phyloP scores from a whole-genome alignment of 306 rosid genomes.

The Cicer yamashitae region DNA sequence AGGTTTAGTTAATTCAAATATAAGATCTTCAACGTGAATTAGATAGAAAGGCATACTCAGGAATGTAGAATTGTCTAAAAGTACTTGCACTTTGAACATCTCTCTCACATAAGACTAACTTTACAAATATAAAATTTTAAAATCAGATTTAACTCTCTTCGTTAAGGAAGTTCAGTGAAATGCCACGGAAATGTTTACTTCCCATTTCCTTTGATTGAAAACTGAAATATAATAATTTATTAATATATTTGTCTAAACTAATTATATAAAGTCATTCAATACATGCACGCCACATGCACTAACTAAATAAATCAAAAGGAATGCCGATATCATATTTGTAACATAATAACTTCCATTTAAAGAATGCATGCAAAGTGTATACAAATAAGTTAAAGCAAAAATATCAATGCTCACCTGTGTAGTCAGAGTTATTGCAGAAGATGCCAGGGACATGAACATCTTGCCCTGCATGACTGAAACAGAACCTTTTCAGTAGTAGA shows the following conservation, averaged over 20 bases:
- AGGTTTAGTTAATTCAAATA: slow-evolving; percentile 11
- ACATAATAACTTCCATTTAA: slow-evolving; percentile 15
- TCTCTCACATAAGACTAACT: background rate
- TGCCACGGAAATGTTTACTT: slow-evolving; percentile 9
- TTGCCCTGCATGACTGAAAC: slow-evolving; percentile 63
- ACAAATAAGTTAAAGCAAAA: slow-evolving; percentile 31
- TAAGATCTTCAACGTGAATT: slow-evolving; percentile 11
- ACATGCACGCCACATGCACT: slow-evolving; percentile 29
- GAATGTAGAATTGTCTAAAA: background rate
- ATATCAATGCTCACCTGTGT: slow-evolving; percentile 68
- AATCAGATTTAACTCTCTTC: slow-evolving; percentile 31
- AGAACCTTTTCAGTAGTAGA: slow-evolving; percentile 51
- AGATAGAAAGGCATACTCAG: background rate
- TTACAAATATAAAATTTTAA: background rate
- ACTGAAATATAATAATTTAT: slow-evolving; percentile 8
- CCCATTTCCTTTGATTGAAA: background rate
- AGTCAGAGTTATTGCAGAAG: slow-evolving; percentile 62
- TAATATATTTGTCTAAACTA: slow-evolving; percentile 17
- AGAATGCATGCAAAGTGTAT: slow-evolving; percentile 16
- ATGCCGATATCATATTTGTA: slow-evolving; percentile 10
- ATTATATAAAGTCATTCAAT: slow-evolving; percentile 12
- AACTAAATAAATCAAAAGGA: slow-evolving; percentile 29
- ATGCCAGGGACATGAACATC: slow-evolving; percentile 59
- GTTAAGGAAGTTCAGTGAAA: slow-evolving; percentile 18
- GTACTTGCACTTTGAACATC: slow-evolving; percentile 12